Evolutionary conservation across 2,329 filamentous ascomycete genomes (phyloP).

Genomic region (Ceratocystis albifundus): DNA sequence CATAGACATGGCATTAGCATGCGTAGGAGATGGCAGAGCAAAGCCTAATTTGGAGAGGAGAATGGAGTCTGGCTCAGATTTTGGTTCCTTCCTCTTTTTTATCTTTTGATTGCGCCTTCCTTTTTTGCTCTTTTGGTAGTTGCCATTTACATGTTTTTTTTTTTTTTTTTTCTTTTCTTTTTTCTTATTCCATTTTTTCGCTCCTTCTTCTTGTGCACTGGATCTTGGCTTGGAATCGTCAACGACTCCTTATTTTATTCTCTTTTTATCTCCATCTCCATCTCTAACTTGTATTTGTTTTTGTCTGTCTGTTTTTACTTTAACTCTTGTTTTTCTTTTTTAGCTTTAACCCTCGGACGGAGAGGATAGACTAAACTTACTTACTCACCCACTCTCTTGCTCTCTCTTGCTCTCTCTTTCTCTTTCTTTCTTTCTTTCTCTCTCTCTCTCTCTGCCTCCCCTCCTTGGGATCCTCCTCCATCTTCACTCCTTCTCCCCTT

Average conservation of each 20-base stretch:
- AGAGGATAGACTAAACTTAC: too few species aligned
- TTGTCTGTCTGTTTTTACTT: neutral
- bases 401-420: too few species aligned
- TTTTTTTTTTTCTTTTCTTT: neutral
- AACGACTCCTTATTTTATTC: neutral
- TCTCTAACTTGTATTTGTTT: too few species aligned
- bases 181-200: neutral
- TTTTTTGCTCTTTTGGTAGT: neutral
- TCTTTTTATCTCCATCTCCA: too few species aligned
- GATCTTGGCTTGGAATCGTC: neutral
- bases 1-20: too few species aligned
- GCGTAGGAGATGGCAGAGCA: neutral
- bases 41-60: neutral
- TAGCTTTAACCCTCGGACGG: neutral
- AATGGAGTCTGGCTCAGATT: neutral
- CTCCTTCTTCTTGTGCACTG: neutral
- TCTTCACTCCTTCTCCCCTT: neutral
- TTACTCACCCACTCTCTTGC: too few species aligned
- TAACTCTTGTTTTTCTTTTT: constrained; percentile 12
- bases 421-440: too few species aligned
- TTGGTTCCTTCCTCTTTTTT: neutral
- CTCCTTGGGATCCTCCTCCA: neutral
- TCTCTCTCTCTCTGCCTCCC: neutral
- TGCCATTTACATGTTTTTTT: neutral
- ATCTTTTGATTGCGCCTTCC: neutral